Base-by-base conservation (phyloP, 192 early-diverging fungal species). In the Umbelopsis sp. region DNA sequence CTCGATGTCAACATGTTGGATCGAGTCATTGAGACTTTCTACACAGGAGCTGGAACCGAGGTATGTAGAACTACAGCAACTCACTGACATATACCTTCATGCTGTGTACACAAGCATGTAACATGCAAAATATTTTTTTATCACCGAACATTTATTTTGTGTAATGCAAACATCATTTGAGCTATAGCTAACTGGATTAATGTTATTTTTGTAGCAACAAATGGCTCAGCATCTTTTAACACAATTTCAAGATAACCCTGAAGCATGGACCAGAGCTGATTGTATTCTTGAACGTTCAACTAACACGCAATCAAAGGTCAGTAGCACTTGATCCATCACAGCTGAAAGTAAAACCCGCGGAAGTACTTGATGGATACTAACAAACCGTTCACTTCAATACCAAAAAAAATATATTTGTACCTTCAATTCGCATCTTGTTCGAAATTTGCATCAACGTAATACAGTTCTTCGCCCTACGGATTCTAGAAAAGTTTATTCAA, bases 251-350 rank as follows among this genome's bases (percentile, higher is more conserved):
- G 92, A 95, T 64, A 89, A 97, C 69, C 94, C 93, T 35, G 92
- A 97, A 45, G 85, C 97, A 20, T 98, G 97, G 97, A 91, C 91
- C 69, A 85, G 90, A 65, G 95, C 92, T 16, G 97, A 98, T 73
- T 84, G 81, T 12, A 96, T 98, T 68, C 82, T 98, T 49, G 92
- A 93, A 68, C 82, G 87, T 37, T 91, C 94, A 12, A 83, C 81
- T 73, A 84, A 85, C 18, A 68, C 88, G 45, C 85, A 92, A 75
- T 88, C 94, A 53, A 97, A 96, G 89, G 95, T 94, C 35, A 44
- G 68, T 46, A 15, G 2, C 11, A 66, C 4, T 53, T 53, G 51
- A 53, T 53, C 18, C 37, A 41, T 6, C 37, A 41, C 37, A 41
- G 2, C 6, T 41, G 2, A 1, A 41, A 41, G 37, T 41, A 52